These are phyloP conservation scores for Amanita fuliginea DNA, from an alignment of 768 basidiomycete species.

Conservation along the genomic window DNA sequence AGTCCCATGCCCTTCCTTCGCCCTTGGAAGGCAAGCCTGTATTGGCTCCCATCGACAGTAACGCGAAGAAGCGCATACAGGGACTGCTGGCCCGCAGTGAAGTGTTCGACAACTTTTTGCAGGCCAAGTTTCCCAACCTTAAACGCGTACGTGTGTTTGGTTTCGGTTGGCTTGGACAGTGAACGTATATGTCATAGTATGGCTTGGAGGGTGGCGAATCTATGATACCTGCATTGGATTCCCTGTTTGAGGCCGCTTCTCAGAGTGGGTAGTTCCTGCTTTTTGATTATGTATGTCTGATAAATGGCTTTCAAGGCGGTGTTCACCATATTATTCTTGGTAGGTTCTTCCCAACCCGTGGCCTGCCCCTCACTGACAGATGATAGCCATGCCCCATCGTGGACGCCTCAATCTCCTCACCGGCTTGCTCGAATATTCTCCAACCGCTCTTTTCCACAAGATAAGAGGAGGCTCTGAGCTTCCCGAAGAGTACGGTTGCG, in stretches of 20 bases:
- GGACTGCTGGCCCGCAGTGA: constrained; percentile 65
- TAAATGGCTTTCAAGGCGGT: constrained; percentile 13
- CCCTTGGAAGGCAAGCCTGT: constrained; percentile 21
- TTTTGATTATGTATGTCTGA: background rate
- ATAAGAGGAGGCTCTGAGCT: constrained; percentile 71
- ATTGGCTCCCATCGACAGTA: constrained; percentile 15
- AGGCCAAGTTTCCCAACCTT: constrained; percentile 81
- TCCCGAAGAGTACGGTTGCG: constrained; percentile 52
- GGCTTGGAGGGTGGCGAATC: constrained; percentile 91
- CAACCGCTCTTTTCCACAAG: constrained; percentile 73
- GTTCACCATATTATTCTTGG: constrained; percentile 59
- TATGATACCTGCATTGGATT: constrained; percentile 82
- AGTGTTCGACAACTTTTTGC: constrained; percentile 75
- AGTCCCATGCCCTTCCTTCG: constrained; percentile 38
- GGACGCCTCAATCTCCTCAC: constrained; percentile 82
- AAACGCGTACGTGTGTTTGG: constrained; percentile 38
- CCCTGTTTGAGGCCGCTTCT: constrained; percentile 59
- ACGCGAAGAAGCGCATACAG: constrained; percentile 48
- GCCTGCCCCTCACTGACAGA: background rate
- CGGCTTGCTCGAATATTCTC: constrained; percentile 57
- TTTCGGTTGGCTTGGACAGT: background rate
- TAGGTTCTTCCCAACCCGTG: constrained; percentile 8
- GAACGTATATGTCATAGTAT: constrained; percentile 34
- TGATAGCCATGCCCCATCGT: constrained; percentile 71
- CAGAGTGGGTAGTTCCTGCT: constrained; percentile 23